These are phyloP conservation scores for Malassezia japonica DNA, from an alignment of 1,284 basidiomycete genomes.

Conservation along the genomic window DNA sequence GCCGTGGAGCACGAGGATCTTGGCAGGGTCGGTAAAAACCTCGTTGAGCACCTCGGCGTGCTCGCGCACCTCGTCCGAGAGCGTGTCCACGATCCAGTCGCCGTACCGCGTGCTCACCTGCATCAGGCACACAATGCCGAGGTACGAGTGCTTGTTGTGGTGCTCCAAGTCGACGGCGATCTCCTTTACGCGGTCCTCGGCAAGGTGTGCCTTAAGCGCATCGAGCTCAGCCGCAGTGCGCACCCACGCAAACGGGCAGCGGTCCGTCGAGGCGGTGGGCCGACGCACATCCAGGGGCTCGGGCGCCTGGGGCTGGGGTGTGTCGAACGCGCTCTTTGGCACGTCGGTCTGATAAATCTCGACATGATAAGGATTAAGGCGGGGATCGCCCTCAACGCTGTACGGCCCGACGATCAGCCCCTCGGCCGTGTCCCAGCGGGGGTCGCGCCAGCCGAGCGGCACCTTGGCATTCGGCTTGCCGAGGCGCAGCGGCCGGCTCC, in stretches of 20 bases:
- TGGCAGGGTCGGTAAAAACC: slow-evolving; percentile 69
- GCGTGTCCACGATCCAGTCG: slow-evolving; percentile 78
- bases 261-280: slow-evolving; percentile 55
- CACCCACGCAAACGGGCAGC: slow-evolving; percentile 67
- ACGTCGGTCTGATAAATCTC: slow-evolving; percentile 31
- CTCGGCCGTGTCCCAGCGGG: slow-evolving; percentile 3
- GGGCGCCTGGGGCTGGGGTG: slow-evolving; percentile 22
- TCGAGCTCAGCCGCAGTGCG: slow-evolving; percentile 57
- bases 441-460: slow-evolving; percentile 24
- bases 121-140: slow-evolving; percentile 84
- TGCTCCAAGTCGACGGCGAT: slow-evolving; percentile 91
- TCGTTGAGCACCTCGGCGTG: slow-evolving; percentile 59
- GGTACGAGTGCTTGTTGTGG: slow-evolving; percentile 73
- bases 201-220: slow-evolving; percentile 56
- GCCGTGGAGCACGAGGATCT: slow-evolving; percentile 78
- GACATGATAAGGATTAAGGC: slow-evolving; percentile 40
- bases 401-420: slow-evolving; percentile 29
- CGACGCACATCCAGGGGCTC: slow-evolving; percentile 27
- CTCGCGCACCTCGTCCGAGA: slow-evolving; percentile 60
- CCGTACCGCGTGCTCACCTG: slow-evolving; percentile 65
- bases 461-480: slow-evolving; percentile 43
- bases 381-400: slow-evolving; percentile 39
- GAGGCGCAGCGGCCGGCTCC: slow-evolving; percentile 27
- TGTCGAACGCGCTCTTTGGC: slow-evolving; percentile 49
- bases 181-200: slow-evolving; percentile 56